These are phyloP conservation scores for Colletotrichum paranaense DNA, from an alignment of 2,329 filamentous ascomycete species.

Conservation along the genomic window DNA sequence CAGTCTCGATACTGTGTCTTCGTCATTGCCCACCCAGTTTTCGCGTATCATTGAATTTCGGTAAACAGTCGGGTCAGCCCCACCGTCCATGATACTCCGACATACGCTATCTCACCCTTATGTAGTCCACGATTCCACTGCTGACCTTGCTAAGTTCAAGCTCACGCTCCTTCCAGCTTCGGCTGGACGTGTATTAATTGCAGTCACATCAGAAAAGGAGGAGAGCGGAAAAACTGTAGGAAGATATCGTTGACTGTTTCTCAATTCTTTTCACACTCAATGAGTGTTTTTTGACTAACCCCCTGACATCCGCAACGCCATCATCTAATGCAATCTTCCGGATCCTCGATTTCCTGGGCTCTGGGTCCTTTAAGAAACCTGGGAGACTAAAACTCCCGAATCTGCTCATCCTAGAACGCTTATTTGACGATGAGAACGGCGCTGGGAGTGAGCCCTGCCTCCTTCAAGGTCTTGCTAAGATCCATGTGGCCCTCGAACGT, in stretches of 20 bases:
- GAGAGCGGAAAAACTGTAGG: not conserved
- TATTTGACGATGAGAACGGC: constrained; percentile 85
- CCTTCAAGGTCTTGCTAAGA: constrained; percentile 91
- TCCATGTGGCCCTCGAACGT: constrained; percentile 76
- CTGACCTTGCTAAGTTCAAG: no score
- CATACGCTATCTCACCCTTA: no score
- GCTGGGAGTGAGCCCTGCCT: constrained; percentile 89
- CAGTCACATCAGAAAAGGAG: not conserved
- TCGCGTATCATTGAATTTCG: no score
- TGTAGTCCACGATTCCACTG: no score
- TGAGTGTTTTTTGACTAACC: not conserved
- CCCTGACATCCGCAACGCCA: not conserved
- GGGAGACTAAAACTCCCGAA: not conserved
- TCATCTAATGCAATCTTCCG: not conserved
- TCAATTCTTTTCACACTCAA: not conserved
- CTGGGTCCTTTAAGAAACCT: no score
- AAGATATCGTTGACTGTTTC: not conserved
- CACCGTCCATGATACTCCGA: no score
- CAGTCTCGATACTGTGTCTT: no score
- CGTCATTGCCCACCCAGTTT: no score
- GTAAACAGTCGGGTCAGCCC: no score
- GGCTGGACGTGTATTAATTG: no score
- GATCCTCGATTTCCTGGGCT: not conserved
- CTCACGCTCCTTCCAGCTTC: not conserved
- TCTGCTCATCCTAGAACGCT: constrained; percentile 21